Base-by-base conservation (phyloP, 352 stramenopile genomes). In the Pythium biforme region DNA sequence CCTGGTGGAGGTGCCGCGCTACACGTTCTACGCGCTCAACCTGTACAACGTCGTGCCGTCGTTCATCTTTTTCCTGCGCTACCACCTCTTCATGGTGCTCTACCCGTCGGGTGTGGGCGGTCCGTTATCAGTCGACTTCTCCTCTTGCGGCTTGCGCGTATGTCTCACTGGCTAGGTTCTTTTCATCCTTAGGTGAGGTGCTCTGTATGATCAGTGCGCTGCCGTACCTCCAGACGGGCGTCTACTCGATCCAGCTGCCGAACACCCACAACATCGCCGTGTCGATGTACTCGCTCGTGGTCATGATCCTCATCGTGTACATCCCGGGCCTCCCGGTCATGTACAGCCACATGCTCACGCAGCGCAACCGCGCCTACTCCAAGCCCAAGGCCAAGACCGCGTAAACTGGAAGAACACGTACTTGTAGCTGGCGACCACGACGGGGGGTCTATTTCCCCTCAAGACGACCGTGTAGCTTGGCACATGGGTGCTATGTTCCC, bases 1-100 rank as follows among this genome's bases (percentile, higher is more conserved):
- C 6, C 76, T 95, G 50, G 87, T 96, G 19, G 91, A 97, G 62
- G 92, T 99, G 27, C 94, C 94, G 55, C 95, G 97, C 51, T 99
- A 99, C 81, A 79, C 97, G 12, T 99, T 99, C 75, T 99, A 99
- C 74, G 79, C 97, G 20, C 76, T 97, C 58, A 98, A 98, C 67
- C 67, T 99, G 51, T 80, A 98, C 73, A 79, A 94, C 51, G 88
- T 76, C 49, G 92, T 98, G 68, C 97, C 97, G n/a, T 96, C 86
- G 63, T 90, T 91, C 60, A 80, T 99, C 34, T 98, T 99, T 73
- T 99, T 95, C 81, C 71, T 99, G 37, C 92, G 96, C 55, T 99
- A 99, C 75, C 97, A 97, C 58, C 81, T 99, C 23, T 99, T 99
- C 81, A 95, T 97, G 68, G 75, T 99, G 57, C 83, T 99, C 19